Evolutionary conservation across 192 early-diverging fungal species (phyloP).

Genomic region (Linnemannia elongata): DNA sequence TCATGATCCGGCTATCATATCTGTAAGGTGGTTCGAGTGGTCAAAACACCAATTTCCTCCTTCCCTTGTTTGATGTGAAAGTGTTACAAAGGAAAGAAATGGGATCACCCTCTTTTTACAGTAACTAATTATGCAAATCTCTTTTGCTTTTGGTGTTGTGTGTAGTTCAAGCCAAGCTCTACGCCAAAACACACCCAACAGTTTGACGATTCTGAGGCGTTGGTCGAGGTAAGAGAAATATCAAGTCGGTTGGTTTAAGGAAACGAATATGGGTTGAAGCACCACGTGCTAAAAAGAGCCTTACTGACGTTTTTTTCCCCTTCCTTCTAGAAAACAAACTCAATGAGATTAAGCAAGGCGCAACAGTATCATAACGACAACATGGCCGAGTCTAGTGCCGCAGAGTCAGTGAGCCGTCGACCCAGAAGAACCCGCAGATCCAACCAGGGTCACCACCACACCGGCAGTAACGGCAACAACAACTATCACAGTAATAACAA

Average conservation of each 20-base stretch:
- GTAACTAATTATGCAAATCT: neutral
- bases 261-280: neutral
- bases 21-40: constrained; percentile 54
- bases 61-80: constrained; percentile 1
- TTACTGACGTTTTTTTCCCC: neutral
- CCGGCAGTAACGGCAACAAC: constrained; percentile 14
- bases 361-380: constrained; percentile 21
- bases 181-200: constrained; percentile 13
- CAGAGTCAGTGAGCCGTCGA: constrained; percentile 35
- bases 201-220: constrained; percentile 3
- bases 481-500: constrained; percentile 39
- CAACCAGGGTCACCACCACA: constrained; percentile 14
- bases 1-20: constrained; percentile 73
- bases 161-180: constrained; percentile 38
- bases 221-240: constrained; percentile 13
- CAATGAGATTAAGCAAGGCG: constrained; percentile 16
- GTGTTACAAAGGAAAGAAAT: neutral
- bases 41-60: neutral
- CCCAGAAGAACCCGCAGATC: constrained; percentile 29
- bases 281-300: neutral
- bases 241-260: neutral
- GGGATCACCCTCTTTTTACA: neutral
- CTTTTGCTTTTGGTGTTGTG: neutral
- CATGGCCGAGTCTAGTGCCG: constrained; percentile 44
- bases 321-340: constrained; percentile 18